phyloP scores from a whole-genome alignment of 495 filamentous ascomycete genomes.

The Emericellopsis terricola region DNA sequence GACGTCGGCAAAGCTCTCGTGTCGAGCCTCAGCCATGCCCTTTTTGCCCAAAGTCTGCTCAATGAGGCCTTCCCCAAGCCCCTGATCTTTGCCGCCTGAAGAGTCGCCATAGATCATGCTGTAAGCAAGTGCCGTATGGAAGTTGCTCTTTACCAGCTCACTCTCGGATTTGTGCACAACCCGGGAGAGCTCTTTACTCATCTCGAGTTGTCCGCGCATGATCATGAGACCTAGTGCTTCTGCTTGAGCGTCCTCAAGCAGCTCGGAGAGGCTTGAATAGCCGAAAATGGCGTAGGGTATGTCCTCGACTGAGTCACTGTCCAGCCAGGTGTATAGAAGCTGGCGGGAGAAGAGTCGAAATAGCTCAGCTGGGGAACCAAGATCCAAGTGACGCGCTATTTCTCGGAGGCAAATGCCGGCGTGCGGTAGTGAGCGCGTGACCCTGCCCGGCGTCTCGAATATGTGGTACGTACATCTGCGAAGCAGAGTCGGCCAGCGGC shows the following conservation, averaged over 20 bases:
- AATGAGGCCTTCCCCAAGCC: conserved; percentile 47
- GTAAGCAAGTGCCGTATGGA: conserved; percentile 71
- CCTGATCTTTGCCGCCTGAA: conserved; percentile 32
- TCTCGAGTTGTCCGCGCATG: conserved; percentile 58
- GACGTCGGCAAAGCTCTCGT: conserved; percentile 54
- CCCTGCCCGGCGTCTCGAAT: conserved; percentile 66
- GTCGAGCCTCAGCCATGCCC: conserved; percentile 37
- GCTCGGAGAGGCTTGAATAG: conserved; percentile 47
- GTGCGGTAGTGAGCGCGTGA: conserved; percentile 43
- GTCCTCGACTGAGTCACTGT: conserved; percentile 36
- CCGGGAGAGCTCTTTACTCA: conserved; percentile 36
- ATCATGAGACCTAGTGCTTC: conserved; percentile 70
- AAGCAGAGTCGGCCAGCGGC: conserved; percentile 62
- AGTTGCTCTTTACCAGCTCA: conserved; percentile 46
- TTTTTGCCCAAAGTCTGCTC: conserved; percentile 52
- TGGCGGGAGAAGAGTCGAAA: conserved; percentile 85
- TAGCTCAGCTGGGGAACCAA: conserved; percentile 44
- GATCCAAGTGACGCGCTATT: conserved; percentile 43
- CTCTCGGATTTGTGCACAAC: conserved; percentile 32
- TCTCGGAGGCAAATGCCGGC: conserved; percentile 49
- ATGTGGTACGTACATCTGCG: conserved; percentile 80
- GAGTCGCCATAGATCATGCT: conserved; percentile 63
- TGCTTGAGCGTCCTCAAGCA: conserved; percentile 54
- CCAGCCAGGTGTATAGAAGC: conserved; percentile 84
- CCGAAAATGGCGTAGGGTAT: conserved; percentile 75